These are phyloP conservation scores for Penicillium coffeae DNA, from an alignment of 495 filamentous ascomycete genomes.

Conservation along the genomic window DNA sequence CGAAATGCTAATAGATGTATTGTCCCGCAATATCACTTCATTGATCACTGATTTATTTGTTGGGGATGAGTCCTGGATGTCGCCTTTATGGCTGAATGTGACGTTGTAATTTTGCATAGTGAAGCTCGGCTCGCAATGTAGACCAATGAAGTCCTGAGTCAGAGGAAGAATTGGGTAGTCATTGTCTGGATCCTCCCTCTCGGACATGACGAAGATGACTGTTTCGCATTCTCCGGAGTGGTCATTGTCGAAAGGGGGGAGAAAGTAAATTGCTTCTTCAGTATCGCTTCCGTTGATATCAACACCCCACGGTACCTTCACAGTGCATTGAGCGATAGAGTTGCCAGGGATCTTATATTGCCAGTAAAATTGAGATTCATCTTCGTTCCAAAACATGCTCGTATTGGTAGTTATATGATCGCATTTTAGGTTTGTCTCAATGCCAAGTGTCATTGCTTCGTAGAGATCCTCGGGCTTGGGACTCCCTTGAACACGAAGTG, in stretches of 20 bases:
- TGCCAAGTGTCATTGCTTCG: conserved; percentile 13
- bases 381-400: background rate
- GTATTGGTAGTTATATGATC: background rate
- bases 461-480: background rate
- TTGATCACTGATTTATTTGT: background rate
- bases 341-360: background rate
- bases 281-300: background rate
- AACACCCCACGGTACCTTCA: background rate
- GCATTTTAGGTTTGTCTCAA: conserved; percentile 15
- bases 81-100: background rate
- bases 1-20: background rate
- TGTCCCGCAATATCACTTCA: background rate
- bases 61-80: background rate
- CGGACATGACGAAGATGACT: background rate
- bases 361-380: background rate
- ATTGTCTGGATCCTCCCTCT: background rate
- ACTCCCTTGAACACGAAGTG: conserved; percentile 3
- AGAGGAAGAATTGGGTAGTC: background rate
- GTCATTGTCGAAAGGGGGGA: background rate
- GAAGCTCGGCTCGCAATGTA: background rate
- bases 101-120: background rate
- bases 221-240: background rate
- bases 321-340: background rate
- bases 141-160: background rate
- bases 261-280: background rate